Percentiles rank a stretch among this genome's conserved stretches.
Evolutionary conservation across 1,139 yeast genomes (phyloP).

Genomic region (Suhomyces panamericanus): DNA sequence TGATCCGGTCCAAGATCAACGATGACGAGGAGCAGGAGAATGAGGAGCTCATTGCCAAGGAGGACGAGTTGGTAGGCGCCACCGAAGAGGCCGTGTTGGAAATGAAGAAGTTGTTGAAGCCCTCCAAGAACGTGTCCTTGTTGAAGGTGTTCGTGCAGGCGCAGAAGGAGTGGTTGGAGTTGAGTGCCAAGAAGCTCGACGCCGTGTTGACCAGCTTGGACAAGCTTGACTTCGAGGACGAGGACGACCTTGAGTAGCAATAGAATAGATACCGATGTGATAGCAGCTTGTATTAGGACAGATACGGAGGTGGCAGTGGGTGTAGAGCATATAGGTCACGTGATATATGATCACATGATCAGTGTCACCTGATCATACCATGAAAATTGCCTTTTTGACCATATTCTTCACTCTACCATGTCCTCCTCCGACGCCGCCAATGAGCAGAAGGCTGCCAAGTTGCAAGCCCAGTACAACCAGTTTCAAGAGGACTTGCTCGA

Average conservation of each 20-base stretch:
- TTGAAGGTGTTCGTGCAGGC: conserved; percentile 64
- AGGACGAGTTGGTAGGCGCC: conserved; percentile 76
- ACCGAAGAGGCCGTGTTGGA: conserved; percentile 74
- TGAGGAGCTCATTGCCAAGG: conserved; percentile 61
- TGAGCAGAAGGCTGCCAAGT: conserved; percentile 47
- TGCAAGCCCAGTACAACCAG: conserved; percentile 61
- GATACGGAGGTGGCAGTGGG: too few relatives aligned
- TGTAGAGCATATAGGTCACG: neutral
- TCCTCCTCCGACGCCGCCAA: conserved; percentile 19
- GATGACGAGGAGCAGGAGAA: conserved; percentile 41
- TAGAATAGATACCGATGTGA: neutral
- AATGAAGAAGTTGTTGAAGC: conserved; percentile 70
- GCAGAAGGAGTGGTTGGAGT: conserved; percentile 67
- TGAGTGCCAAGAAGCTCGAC: conserved; percentile 36
- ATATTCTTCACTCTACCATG: conserved; percentile 6
- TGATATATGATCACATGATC: too few relatives aligned
- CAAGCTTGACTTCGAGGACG: conserved; percentile 38
- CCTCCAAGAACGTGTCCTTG: conserved; percentile 61
- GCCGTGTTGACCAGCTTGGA: conserved; percentile 33
- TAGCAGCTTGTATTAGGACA: too few relatives aligned
- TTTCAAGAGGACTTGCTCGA: conserved; percentile 62
- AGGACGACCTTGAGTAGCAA: conserved; percentile 17
- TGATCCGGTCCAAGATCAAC: conserved; percentile 48
- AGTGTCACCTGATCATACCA: neutral
- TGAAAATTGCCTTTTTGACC: too few relatives aligned